Evolutionary conservation across 306 rosid species (phyloP).

Genomic region (Vigna hirtella): DNA sequence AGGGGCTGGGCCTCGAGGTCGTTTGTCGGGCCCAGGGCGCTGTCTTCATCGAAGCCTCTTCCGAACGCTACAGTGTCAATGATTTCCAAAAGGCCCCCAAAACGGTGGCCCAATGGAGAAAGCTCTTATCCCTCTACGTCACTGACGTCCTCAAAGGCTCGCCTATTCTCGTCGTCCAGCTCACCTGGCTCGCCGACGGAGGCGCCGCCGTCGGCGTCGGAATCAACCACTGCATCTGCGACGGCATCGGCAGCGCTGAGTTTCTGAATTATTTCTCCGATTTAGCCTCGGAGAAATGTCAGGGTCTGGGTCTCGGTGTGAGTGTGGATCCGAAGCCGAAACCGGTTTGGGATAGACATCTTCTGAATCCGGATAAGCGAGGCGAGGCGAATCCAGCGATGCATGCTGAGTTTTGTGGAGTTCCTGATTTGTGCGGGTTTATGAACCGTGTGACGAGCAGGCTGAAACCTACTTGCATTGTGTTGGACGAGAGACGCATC

Average conservation of each 20-base stretch:
- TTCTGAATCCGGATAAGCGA: constrained; percentile 39
- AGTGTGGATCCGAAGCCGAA: constrained; percentile 37
- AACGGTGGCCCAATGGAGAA: constrained; percentile 66
- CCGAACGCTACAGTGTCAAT: constrained; percentile 42
- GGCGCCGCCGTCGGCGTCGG: constrained; percentile 76
- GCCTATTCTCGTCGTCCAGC: constrained; percentile 77
- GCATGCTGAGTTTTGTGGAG: constrained; percentile 63
- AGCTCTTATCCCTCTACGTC: constrained; percentile 64
- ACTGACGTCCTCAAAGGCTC: constrained; percentile 77
- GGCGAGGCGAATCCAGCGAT: background rate
- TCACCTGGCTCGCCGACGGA: constrained; percentile 85
- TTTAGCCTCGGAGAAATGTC: constrained; percentile 50
- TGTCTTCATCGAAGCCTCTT: constrained; percentile 70
- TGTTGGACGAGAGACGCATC: constrained; percentile 52
- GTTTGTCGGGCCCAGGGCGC: constrained; percentile 79
- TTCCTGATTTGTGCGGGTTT: constrained; percentile 75
- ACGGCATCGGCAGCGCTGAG: constrained; percentile 81
- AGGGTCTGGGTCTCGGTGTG: background rate
- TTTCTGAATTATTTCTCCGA: constrained; percentile 71
- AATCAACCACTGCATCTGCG: constrained; percentile 75
- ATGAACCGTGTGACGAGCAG: constrained; percentile 59
- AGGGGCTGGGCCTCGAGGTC: constrained; percentile 64
- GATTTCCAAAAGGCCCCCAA: constrained; percentile 73
- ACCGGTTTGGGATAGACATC: constrained; percentile 81
- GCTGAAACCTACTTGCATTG: constrained; percentile 63